Base-by-base conservation (phyloP, 352 stramenopile genomes). In the Ophiocytium majus region DNA sequence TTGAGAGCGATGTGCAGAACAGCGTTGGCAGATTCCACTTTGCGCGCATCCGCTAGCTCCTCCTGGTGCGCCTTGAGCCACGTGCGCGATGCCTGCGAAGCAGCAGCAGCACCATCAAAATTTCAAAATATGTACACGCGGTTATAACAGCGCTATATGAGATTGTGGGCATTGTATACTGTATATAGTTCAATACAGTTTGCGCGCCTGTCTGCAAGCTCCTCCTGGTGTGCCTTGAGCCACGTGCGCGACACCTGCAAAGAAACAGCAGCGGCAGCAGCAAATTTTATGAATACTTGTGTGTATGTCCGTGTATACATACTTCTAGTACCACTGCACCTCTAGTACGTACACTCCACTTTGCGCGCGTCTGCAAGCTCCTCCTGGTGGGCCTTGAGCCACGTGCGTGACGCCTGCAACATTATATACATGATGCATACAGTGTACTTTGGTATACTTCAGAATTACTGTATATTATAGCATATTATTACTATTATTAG, bases 51-150 rank as follows among this genome's bases (percentile, higher is more conserved):
- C 34, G 31, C 31, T 5, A 76, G 64, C 64, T 76, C 64, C 5
- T 34, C 64, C 34, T 76, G 31, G 34, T 76, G 64, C 34, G 64
- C 64, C 34, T 76, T 76, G 31, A 76, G 5, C 64, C 64, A 76
- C 31, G 64, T 17, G 31, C 64, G 64, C 64, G 43, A 5, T 57
- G 43, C 5, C 43, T 57, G 43, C 43, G 43, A 5, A 57, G 43
- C 14, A 5, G 5, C 14, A 5, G 43, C 43, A 14, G 5, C 43
- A 14, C 43, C 43, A n/a, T n/a, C n/a, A n/a, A n/a, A n/a, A n/a
- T n/a, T n/a, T n/a, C n/a, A n/a, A n/a, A n/a, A n/a, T n/a, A n/a
- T n/a, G n/a, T n/a, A n/a, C n/a, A n/a, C n/a, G n/a, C n/a, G n/a
- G n/a, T n/a, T n/a, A n/a, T n/a, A n/a, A n/a, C n/a, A n/a, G 43